A percentile compares a stretch with the other conserved stretches of the same genome.
These are phyloP conservation scores for Calocera viscosa DNA, from an alignment of 768 basidiomycete genomes.

Conservation along the genomic window DNA sequence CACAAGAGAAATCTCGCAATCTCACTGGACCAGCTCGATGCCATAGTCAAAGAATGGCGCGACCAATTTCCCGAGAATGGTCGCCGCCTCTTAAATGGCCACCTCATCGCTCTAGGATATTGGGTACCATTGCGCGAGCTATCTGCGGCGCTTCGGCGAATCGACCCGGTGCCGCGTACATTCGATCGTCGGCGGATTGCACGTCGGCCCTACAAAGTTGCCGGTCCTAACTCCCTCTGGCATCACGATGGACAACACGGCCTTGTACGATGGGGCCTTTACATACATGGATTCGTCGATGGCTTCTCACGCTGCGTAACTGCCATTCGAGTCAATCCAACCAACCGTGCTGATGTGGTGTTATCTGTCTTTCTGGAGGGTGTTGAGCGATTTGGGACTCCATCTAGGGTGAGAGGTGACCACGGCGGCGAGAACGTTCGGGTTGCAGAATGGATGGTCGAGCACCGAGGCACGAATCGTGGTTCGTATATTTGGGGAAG, in stretches of 20 bases:
- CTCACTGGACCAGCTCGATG: constrained; percentile 11
- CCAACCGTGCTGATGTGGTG: constrained; percentile 21
- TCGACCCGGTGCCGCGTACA: not conserved
- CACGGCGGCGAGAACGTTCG: constrained; percentile 16
- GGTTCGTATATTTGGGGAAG: constrained; percentile 21
- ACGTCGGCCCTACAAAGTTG: not conserved
- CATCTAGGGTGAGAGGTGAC: constrained; percentile 22
- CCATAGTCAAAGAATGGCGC: not conserved
- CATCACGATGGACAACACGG: constrained; percentile 18
- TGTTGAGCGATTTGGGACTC: constrained; percentile 23
- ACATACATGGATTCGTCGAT: constrained; percentile 20
- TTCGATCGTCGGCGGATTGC: constrained; percentile 16
- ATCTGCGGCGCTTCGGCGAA: not conserved
- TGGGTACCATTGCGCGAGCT: not conserved
- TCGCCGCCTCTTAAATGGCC: not conserved
- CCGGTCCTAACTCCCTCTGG: constrained; percentile 14
- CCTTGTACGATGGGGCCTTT: constrained; percentile 17
- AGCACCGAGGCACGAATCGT: constrained; percentile 11
- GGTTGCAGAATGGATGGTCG: constrained; percentile 19
- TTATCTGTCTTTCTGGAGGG: constrained; percentile 27
- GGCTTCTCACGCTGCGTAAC: constrained; percentile 12
- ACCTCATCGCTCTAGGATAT: not conserved
- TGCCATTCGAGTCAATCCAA: constrained; percentile 6
- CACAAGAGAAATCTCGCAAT: not conserved
- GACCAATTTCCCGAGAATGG: constrained; percentile 9